Percentiles rank a stretch among this genome's conserved stretches.
Conservation (phyloP, 2,329 filamentous ascomycete genomes). For the Pestalotiopsis sp. region DNA sequence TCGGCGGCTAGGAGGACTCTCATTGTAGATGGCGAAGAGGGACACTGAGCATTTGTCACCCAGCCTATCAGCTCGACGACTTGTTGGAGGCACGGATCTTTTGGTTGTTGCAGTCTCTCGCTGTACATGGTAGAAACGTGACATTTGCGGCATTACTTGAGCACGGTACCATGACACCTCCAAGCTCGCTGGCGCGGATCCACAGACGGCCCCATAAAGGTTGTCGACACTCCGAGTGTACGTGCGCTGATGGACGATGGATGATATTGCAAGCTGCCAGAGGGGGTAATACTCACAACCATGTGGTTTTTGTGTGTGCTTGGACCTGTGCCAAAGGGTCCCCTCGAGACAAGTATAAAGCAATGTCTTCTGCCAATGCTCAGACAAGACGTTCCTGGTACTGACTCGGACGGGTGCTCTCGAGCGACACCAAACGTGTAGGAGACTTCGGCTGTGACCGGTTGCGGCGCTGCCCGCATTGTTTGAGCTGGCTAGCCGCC, state of each 20-base stretch:
- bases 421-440: neutral
- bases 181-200: neutral
- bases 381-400: neutral
- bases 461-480: neutral
- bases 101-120: too few species aligned
- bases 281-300: neutral
- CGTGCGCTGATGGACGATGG: neutral
- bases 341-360: neutral
- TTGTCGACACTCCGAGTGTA: neutral
- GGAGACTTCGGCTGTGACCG: neutral
- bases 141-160: neutral
- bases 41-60: neutral
- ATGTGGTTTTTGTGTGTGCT: neutral
- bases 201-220: neutral
- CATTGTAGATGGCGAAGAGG: neutral
- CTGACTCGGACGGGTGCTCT: neutral
- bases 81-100: neutral
- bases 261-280: neutral
- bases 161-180: neutral
- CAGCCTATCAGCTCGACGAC: neutral
- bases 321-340: neutral
- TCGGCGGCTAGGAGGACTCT: neutral
- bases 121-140: neutral
- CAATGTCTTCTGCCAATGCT: neutral
- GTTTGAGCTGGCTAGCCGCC: neutral